Evolutionary conservation across 129 eudicot genomes (phyloP).

Genomic region (Helianthus tuberosus): DNA sequence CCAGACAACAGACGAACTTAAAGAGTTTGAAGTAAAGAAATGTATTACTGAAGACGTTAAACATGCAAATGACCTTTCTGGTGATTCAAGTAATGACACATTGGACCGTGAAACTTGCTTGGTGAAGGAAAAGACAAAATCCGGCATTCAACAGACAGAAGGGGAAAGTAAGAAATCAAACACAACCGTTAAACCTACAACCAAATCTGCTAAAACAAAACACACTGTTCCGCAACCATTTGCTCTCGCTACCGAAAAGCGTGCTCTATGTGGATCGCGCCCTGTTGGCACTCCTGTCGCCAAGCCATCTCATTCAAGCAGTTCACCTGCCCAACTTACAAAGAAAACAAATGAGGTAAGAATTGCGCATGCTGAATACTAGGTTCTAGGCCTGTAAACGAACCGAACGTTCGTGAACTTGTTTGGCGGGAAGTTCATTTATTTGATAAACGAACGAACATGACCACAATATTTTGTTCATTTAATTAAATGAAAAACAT

Average conservation of each 20-base stretch:
- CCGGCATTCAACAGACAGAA: slow-evolving; percentile 39
- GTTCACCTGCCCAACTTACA: slow-evolving; percentile 29
- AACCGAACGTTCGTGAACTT: too few species aligned
- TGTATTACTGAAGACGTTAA: slow-evolving; percentile 37
- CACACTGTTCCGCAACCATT: slow-evolving; percentile 77
- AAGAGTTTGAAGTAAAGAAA: slow-evolving; percentile 64
- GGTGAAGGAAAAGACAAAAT: slow-evolving; percentile 43
- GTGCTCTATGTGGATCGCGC: slow-evolving; percentile 63
- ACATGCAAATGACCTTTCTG: slow-evolving; percentile 32
- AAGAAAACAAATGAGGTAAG: slow-evolving; percentile 56
- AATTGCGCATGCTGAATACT: not conserved
- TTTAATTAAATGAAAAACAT: too few species aligned
- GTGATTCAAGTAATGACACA: slow-evolving; percentile 35
- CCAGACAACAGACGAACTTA: slow-evolving; percentile 41
- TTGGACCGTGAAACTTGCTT: slow-evolving; percentile 33
- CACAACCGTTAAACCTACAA: slow-evolving; percentile 34
- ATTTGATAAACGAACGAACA: too few species aligned
- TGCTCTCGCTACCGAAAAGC: slow-evolving; percentile 88
- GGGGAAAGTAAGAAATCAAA: slow-evolving; percentile 46
- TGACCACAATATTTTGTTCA: too few species aligned
- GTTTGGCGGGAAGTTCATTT: too few species aligned
- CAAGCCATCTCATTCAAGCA: slow-evolving; percentile 41
- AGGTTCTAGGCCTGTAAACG: not conserved
- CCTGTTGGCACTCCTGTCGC: slow-evolving; percentile 30
- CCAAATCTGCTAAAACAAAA: slow-evolving; percentile 53